phyloP scores from a whole-genome alignment of 1,284 basidiomycete species.

The Wolfiporia cocos region DNA sequence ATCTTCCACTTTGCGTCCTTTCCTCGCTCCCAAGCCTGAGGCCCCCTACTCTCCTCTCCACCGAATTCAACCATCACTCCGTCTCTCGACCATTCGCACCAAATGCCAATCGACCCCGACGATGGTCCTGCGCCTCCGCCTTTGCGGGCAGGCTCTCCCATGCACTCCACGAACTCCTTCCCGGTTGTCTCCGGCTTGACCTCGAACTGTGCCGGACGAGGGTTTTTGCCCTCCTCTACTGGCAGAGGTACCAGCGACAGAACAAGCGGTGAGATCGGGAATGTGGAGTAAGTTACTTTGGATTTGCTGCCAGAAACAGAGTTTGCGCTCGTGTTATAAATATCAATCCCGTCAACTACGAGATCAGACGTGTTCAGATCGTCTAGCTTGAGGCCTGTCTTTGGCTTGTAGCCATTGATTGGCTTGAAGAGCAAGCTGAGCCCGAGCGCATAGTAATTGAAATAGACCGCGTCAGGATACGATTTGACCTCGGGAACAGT shows the following conservation, averaged over 20 bases:
- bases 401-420: constrained; percentile 52
- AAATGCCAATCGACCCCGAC: constrained; percentile 81
- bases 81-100: constrained; percentile 84
- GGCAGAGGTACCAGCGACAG: constrained; percentile 33
- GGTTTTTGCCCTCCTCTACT: constrained; percentile 30
- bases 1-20: constrained; percentile 76
- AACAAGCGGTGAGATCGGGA: constrained; percentile 43
- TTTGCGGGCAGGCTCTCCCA: constrained; percentile 84
- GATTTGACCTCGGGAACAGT: constrained; percentile 61
- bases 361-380: constrained; percentile 47
- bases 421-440: constrained; percentile 73
- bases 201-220: constrained; percentile 35
- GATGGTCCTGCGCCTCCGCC: constrained; percentile 80
- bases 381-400: constrained; percentile 34
- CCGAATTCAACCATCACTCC: constrained; percentile 83
- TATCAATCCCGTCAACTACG: constrained; percentile 65
- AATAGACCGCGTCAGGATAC: constrained; percentile 79
- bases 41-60: constrained; percentile 66
- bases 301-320: constrained; percentile 21
- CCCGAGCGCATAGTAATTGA: constrained; percentile 76
- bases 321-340: constrained; percentile 58
- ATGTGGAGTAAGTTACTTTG: constrained; percentile 45
- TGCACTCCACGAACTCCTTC: constrained; percentile 61
- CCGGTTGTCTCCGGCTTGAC: constrained; percentile 55
- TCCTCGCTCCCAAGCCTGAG: constrained; percentile 80